phyloP scores from a whole-genome alignment of 2,329 filamentous ascomycete genomes.

The Aspergillus brunneoviolaceus region DNA sequence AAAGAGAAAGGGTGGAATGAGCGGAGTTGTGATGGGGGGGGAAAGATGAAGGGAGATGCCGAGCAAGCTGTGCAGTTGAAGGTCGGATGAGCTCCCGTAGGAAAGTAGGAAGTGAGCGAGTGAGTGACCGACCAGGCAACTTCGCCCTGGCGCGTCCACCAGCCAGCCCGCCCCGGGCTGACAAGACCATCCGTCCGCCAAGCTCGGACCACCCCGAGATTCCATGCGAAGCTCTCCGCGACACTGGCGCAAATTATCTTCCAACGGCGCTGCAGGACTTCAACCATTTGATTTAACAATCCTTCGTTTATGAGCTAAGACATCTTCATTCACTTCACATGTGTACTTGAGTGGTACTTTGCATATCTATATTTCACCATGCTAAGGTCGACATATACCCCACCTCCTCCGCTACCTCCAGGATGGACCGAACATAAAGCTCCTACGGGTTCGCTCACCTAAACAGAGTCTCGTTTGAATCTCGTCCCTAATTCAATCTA shows the following conservation, averaged over 20 bases:
- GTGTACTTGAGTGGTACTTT: too few species aligned
- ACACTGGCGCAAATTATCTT: conserved; percentile 13
- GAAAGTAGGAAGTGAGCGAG: conserved; percentile 13
- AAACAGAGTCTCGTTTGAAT: conserved; percentile 8
- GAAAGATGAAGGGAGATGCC: conserved; percentile 5
- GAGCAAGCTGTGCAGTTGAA: conserved; percentile 21
- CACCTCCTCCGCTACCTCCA: conserved; percentile 65
- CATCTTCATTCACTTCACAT: too few species aligned
- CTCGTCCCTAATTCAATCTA: conserved; percentile 29
- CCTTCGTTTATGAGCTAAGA: background rate
- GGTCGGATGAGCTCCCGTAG: conserved; percentile 36
- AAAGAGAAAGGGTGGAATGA: conserved; percentile 2
- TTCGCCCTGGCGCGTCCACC: conserved; percentile 40
- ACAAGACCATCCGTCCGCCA: conserved; percentile 28
- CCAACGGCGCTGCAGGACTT: background rate
- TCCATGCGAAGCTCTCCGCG: conserved; percentile 19
- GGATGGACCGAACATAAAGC: conserved; percentile 95
- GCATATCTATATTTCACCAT: conserved; percentile 44
- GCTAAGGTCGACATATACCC: conserved; percentile 76
- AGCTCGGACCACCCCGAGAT: conserved; percentile 37
- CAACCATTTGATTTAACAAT: background rate
- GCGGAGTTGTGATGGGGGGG: conserved; percentile 14
- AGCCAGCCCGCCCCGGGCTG: conserved; percentile 6
- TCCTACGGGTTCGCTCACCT: conserved; percentile 60
- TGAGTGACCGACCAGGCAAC: conserved; percentile 33